Evolutionary conservation across 345 rosid genomes (phyloP), one percentile per base, ranked within the genome.

Genomic region (Crucihimalaya himalaica): DNA sequence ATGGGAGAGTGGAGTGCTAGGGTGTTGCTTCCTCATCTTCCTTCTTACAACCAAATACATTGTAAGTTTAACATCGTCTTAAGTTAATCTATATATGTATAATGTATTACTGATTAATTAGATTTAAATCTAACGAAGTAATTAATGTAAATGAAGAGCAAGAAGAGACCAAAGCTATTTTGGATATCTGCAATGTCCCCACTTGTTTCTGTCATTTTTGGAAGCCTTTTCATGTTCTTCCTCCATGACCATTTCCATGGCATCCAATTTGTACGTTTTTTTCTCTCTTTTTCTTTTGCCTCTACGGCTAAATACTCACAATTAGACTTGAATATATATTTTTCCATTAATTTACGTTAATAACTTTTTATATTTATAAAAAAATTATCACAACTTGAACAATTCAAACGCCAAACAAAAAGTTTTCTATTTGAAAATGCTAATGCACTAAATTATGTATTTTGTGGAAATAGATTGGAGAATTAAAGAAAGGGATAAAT

Each of bases 111-210:
- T 28, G 9, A n/a, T 64, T 48, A 25, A 43, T 32, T 61, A 1
- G 37, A 21, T 51, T 19, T n/a, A 7, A 47, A 23, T 23, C 6
- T 34, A 52, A 39, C 28, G 50, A 51, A 14, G 27, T n/a, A 11
- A 61, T 21, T 5, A 39, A 37, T 23, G 50, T 5, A 51, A 66
- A 8, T 52, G 69, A 73, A 93, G 98, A 85, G 97, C 84, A 87
- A 93, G 85, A 89, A 74, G 74, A 77, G 60, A n/a, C 96, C 97
- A 59, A 89, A 72, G 58, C 80, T 89, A 39, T 93, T 93, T 32
- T 93, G 98, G 98, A 77, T 91, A 74, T 83, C 96, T 60, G 98
- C 98, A 75, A 85, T 91, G 92, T 88, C 96, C 12, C 98, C 98
- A 43, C 78, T 93, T 78, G 86, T 89, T 7, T 84, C 96, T 0